phyloP scores from a whole-genome alignment of 495 filamentous ascomycete genomes.

The Annulohypoxylon maeteangense region DNA sequence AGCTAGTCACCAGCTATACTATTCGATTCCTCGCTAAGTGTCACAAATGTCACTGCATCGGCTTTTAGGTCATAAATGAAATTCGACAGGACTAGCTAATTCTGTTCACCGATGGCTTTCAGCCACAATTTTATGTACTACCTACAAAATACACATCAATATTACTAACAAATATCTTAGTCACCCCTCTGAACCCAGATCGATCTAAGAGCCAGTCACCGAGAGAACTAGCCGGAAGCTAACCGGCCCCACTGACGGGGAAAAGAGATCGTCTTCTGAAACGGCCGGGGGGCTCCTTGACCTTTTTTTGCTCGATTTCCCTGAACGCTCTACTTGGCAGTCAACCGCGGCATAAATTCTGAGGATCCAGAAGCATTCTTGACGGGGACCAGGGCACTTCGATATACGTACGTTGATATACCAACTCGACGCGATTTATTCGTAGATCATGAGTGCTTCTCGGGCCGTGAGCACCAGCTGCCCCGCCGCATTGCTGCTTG shows the following conservation, averaged over 20 bases:
- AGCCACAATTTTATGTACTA: slow-evolving; percentile 5
- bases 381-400: slow-evolving; percentile 30
- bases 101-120: background rate
- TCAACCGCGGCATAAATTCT: slow-evolving; percentile 28
- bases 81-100: background rate
- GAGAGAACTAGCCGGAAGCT: slow-evolving; percentile 26
- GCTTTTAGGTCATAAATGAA: slow-evolving; percentile 4
- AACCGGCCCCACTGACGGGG: slow-evolving; percentile 33
- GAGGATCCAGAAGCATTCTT: slow-evolving; percentile 34
- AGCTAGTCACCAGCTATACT: background rate
- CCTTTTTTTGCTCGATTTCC: slow-evolving; percentile 23
- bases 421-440: slow-evolving; percentile 25
- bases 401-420: slow-evolving; percentile 22
- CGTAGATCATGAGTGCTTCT: slow-evolving; percentile 27
- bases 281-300: slow-evolving; percentile 35
- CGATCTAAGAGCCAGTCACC: slow-evolving; percentile 17
- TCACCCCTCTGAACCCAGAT: slow-evolving; percentile 21
- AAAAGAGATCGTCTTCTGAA: slow-evolving; percentile 38
- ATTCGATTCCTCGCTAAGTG: slow-evolving; percentile 4
- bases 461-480: slow-evolving; percentile 8
- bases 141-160: background rate
- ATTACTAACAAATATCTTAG: slow-evolving; percentile 1
- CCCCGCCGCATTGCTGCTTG: slow-evolving; percentile 32
- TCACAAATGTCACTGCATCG: slow-evolving; percentile 7
- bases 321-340: slow-evolving; percentile 25